Evolutionary conservation across 768 basidiomycete species (phyloP).

Genomic region (Termitomyces sp.): DNA sequence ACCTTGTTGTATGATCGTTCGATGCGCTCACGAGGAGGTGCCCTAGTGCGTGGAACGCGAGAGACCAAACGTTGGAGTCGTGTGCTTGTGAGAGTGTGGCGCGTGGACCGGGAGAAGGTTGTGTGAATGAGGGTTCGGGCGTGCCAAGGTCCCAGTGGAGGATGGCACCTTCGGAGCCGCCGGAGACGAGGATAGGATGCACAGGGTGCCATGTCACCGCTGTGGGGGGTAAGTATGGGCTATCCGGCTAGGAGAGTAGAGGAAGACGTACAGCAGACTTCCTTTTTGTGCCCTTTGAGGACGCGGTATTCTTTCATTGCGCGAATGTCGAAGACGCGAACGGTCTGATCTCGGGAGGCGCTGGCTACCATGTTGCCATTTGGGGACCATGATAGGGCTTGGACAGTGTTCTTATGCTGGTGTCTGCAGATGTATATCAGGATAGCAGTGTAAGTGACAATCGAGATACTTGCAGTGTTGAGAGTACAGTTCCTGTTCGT

Average conservation of each 20-base stretch:
- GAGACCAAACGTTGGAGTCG: conserved; percentile 95
- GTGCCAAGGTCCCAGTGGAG: conserved; percentile 89
- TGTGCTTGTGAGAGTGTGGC: conserved; percentile 93
- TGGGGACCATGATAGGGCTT: conserved; percentile 89
- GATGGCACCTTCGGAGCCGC: conserved; percentile 91
- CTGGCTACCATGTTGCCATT: conserved; percentile 93
- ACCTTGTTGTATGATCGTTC: conserved; percentile 99
- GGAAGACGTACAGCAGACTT: conserved; percentile 81
- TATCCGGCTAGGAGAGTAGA: not conserved
- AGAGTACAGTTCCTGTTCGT: conserved; percentile 82
- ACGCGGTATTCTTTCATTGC: conserved; percentile 94
- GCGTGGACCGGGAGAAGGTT: conserved; percentile 52
- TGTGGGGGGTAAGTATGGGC: conserved; percentile 20
- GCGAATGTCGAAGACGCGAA: conserved; percentile 95
- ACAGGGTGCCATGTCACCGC: conserved; percentile 95
- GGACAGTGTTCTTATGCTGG: conserved; percentile 95
- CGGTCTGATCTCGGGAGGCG: conserved; percentile 90
- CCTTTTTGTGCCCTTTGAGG: conserved; percentile 95
- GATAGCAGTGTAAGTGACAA: not conserved
- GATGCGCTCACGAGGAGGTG: conserved; percentile 90
- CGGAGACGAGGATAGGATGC: conserved; percentile 87
- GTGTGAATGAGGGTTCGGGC: conserved; percentile 41
- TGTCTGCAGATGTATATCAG: conserved; percentile 47
- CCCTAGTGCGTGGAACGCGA: conserved; percentile 93
- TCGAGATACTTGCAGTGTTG: conserved; percentile 64